Percentiles rank a stretch among this genome's conserved stretches.
These are phyloP conservation scores for Globisporangium polare DNA, from an alignment of 352 stramenopile species.

Conservation along the genomic window DNA sequence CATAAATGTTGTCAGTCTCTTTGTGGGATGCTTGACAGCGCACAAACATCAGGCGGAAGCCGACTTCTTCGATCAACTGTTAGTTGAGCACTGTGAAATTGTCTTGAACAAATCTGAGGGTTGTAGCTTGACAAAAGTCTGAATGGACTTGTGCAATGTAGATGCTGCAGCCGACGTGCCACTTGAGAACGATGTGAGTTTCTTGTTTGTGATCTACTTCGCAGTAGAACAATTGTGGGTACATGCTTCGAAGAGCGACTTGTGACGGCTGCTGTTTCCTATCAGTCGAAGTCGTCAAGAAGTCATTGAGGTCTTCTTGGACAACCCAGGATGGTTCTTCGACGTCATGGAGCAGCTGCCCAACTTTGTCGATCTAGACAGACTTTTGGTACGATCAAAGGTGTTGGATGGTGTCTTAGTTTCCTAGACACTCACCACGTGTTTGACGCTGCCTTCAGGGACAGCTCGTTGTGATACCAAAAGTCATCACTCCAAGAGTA, in stretches of 20 bases:
- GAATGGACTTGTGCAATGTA: conserved; percentile 19
- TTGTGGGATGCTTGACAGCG: conserved; percentile 74
- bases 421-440: background rate
- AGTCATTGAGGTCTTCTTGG: conserved; percentile 63
- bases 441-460: conserved; percentile 23
- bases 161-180: conserved; percentile 74
- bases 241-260: background rate
- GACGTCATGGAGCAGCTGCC: conserved; percentile 69
- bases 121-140: background rate
- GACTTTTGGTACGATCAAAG: conserved; percentile 46
- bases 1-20: conserved; percentile 41
- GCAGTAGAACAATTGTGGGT: too few species aligned
- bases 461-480: conserved; percentile 77
- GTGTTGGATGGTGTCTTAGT: background rate
- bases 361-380: conserved; percentile 72
- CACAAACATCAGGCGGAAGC: conserved; percentile 71
- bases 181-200: conserved; percentile 77
- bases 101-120: background rate
- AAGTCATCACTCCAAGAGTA: conserved; percentile 62
- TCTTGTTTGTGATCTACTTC: too few species aligned
- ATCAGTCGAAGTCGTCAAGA: conserved; percentile 64
- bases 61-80: conserved; percentile 76
- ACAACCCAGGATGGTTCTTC: conserved; percentile 82
- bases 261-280: background rate
- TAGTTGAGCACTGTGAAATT: background rate